Conservation (phyloP, 139 green algal species). For the Desmodesmus armatus region DNA sequence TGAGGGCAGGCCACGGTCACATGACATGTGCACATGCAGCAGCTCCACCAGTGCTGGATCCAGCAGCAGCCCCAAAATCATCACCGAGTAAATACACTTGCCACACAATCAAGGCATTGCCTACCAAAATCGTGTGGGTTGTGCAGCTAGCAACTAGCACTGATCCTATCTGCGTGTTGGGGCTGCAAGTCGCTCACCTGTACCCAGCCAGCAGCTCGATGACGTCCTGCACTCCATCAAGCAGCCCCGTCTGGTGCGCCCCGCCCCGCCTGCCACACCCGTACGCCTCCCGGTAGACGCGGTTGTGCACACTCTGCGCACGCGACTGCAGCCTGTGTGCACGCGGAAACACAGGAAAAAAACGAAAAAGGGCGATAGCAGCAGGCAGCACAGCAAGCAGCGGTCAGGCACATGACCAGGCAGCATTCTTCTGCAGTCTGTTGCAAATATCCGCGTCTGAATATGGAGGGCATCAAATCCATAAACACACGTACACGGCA, state of each 20-base stretch:
- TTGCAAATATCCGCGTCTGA: too few species aligned
- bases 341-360: background rate
- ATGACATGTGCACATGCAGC: background rate
- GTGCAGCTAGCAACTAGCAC: too few species aligned
- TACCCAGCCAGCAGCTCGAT: background rate
- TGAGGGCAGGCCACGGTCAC: too few species aligned
- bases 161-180: too few species aligned
- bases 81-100: background rate
- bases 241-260: background rate
- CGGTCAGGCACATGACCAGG: too few species aligned
- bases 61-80: background rate
- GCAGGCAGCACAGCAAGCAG: too few species aligned
- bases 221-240: conserved; percentile 27
- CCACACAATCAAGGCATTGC: background rate
- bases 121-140: too few species aligned
- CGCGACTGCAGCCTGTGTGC: conserved; percentile 31
- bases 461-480: too few species aligned
- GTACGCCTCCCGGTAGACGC: conserved; percentile 7
- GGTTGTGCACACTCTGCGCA: conserved; percentile 14
- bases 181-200: conserved; percentile 1
- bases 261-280: conserved; percentile 25
- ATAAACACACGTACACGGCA: too few species aligned
- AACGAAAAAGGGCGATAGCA: too few species aligned
- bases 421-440: too few species aligned
- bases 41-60: background rate